phyloP scores from a whole-genome alignment of 2,329 filamentous ascomycete genomes.

The Teratosphaeria pseudoeucalypti region DNA sequence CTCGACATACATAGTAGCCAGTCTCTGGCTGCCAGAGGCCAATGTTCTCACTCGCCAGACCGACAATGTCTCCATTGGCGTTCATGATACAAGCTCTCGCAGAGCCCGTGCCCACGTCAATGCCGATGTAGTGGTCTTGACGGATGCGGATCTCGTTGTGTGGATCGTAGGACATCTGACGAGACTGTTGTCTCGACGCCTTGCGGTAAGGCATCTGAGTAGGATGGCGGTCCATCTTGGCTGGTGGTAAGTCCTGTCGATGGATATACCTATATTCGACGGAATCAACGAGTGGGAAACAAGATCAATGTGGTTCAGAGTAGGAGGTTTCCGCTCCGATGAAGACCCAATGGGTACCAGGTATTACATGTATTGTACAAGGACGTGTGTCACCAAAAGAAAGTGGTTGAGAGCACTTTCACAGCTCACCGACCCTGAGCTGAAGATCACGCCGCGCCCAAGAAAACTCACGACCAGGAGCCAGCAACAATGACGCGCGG shows the following conservation, averaged over 20 bases:
- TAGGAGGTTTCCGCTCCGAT: not conserved
- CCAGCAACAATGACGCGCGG: not conserved
- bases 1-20: conserved; percentile 40
- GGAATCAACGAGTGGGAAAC: not conserved
- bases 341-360: not conserved
- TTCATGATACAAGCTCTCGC: conserved; percentile 95
- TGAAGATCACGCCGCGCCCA: not conserved
- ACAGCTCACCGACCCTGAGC: not conserved
- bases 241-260: not conserved
- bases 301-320: not conserved
- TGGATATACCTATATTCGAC: not conserved
- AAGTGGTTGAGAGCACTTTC: not conserved
- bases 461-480: not conserved
- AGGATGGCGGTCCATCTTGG: not conserved
- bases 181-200: conserved; percentile 29
- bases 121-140: conserved; percentile 61
- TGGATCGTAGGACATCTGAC: conserved; percentile 40
- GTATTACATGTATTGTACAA: not conserved
- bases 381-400: not conserved
- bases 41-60: conserved; percentile 43
- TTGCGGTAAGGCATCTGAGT: conserved; percentile 6
- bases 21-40: conserved; percentile 44
- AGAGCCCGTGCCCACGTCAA: conserved; percentile 94
- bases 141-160: conserved; percentile 48
- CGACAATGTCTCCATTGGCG: conserved; percentile 73